A percentile compares a stretch with the other conserved stretches of the same genome.
Evolutionary conservation across 257 asterid genomes (phyloP).

Genomic region (Solanum lycopersicoides): DNA sequence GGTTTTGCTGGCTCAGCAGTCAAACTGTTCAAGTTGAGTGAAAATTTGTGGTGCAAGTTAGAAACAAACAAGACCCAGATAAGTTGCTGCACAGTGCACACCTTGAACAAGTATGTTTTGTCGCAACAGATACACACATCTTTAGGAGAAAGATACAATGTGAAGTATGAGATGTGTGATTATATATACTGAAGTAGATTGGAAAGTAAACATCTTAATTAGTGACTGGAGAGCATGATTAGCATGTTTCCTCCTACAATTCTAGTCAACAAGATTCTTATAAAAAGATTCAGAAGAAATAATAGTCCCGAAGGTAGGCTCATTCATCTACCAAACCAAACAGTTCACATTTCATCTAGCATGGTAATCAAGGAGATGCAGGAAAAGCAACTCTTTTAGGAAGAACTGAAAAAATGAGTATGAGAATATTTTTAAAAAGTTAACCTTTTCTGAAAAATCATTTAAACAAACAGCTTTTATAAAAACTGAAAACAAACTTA

Average conservation of each 20-base stretch:
- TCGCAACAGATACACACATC: not conserved
- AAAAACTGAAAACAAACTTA: not conserved
- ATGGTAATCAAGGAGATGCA: not conserved
- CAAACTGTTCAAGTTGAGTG: not conserved
- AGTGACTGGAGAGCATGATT: not conserved
- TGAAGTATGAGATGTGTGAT: not conserved
- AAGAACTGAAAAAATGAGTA: not conserved
- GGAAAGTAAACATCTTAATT: not conserved
- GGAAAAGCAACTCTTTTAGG: not conserved
- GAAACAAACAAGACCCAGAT: not conserved
- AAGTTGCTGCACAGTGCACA: not conserved
- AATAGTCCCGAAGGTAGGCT: not conserved
- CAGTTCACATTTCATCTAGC: not conserved
- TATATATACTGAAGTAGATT: not conserved
- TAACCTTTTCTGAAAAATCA: not conserved
- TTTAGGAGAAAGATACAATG: not conserved
- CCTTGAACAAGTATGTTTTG: not conserved
- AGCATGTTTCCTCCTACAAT: not conserved
- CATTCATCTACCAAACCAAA: not conserved
- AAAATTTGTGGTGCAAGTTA: not conserved
- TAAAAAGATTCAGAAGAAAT: not conserved
- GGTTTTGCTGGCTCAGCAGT: not conserved
- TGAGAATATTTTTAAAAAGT: not conserved
- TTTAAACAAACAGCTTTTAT: not conserved
- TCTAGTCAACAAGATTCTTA: not conserved